Evolutionary conservation across 148 eudicot species (phyloP).

Genomic region (Fagopyrum tataricum): DNA sequence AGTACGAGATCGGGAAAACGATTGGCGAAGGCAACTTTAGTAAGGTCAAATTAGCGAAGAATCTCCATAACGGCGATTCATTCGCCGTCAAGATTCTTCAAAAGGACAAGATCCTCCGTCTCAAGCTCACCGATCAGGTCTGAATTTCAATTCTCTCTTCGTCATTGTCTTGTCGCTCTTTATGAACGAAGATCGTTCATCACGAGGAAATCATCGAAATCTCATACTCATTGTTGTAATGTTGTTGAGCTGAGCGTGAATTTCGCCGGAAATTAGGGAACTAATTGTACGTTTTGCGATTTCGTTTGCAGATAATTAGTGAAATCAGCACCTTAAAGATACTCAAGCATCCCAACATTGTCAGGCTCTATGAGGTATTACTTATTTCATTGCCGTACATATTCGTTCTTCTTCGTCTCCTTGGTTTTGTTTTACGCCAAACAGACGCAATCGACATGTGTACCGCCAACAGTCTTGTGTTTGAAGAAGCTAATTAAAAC

Average conservation of each 20-base stretch:
- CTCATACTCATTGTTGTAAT: background rate
- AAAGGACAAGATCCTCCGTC: slow-evolving; percentile 52
- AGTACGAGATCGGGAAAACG: slow-evolving; percentile 71
- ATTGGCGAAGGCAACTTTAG: slow-evolving; percentile 91
- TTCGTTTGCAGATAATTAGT: slow-evolving; percentile 62
- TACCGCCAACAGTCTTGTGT: too few species aligned
- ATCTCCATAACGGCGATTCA: slow-evolving; percentile 47
- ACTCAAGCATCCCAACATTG: slow-evolving; percentile 86
- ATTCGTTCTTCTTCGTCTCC: too few species aligned
- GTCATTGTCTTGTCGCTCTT: background rate
- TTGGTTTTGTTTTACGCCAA: too few species aligned
- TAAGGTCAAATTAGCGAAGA: slow-evolving; percentile 66
- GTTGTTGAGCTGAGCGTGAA: background rate
- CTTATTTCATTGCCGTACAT: too few species aligned
- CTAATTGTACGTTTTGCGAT: background rate
- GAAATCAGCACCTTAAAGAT: slow-evolving; percentile 86
- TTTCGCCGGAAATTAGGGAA: background rate
- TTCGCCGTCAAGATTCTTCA: slow-evolving; percentile 81
- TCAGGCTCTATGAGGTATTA: slow-evolving; percentile 79
- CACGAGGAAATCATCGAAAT: background rate
- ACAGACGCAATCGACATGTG: too few species aligned
- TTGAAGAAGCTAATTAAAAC: too few species aligned
- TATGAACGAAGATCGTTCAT: background rate
- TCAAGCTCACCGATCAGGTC: slow-evolving; percentile 86
- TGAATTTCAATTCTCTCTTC: background rate